These are phyloP conservation scores for Komagataella populi DNA, from an alignment of 805 yeast genomes.

Conservation along the genomic window DNA sequence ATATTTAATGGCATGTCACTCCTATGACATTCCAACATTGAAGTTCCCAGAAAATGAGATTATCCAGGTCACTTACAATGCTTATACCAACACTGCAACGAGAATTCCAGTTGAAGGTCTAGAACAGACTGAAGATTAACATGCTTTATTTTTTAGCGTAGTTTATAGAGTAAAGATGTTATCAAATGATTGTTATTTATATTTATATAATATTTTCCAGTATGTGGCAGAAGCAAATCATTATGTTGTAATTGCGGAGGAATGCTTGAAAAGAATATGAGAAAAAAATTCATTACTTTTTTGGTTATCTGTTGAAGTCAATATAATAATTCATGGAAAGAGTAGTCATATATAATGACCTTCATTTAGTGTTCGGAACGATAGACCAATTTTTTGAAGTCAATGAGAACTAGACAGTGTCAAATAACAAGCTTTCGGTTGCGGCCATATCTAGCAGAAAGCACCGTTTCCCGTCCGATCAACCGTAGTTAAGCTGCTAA, in stretches of 20 bases:
- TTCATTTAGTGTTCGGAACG: too few species aligned
- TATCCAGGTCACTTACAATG: slow-evolving; percentile 78
- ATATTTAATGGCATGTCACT: slow-evolving; percentile 84
- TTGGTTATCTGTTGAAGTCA: too few species aligned
- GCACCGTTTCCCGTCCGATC: not conserved
- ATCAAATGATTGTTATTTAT: not conserved
- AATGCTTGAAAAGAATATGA: too few species aligned
- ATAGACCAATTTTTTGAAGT: too few species aligned
- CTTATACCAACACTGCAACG: slow-evolving; percentile 62
- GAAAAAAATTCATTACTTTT: too few species aligned
- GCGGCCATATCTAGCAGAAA: not conserved
- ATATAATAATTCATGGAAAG: too few species aligned
- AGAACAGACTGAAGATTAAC: not conserved
- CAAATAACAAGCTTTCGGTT: not conserved
- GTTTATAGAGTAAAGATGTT: not conserved
- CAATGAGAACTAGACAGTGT: not conserved
- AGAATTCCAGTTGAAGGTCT: slow-evolving; percentile 27
- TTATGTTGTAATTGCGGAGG: too few species aligned
- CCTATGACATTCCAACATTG: slow-evolving; percentile 72
- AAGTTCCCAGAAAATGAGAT: slow-evolving; percentile 72
- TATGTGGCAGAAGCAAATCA: too few species aligned
- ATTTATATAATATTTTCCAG: not conserved
- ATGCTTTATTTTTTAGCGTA: not conserved
- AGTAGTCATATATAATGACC: too few species aligned
- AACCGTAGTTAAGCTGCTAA: not conserved